Evolutionary conservation across 208 protist genomes (phyloP), one percentile per base, ranked within the genome.

Genomic region (Trypanosomatidae sp.): DNA sequence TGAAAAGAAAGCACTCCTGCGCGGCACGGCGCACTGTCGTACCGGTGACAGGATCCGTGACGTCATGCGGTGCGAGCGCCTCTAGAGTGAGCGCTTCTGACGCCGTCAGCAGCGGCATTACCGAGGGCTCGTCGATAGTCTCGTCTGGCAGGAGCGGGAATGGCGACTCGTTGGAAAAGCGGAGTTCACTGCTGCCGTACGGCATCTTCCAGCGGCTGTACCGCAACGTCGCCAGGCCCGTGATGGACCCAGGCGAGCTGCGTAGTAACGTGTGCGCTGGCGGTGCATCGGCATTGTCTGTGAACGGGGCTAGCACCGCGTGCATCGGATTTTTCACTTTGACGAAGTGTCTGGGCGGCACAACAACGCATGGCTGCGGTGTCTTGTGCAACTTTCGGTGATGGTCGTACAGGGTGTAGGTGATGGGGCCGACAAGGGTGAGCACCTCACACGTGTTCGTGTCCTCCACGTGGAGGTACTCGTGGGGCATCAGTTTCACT

Each of bases 91-190:
- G 71, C 28, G 94, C 95, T 44, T 86, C 88, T 30, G 90, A 83
- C 25, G 81, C 60, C 39, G 74, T 58, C 17, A 98, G 79, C 53
- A 98, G 79, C 46, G 79, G 70, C 65, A 97, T 70, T 56, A 86
- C 86, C 47, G 70, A 58, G 6, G 80, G 62, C 44, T 39, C 66
- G 19, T 69, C 73, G 7, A 73, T 76, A 3, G 84, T 72, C 69
- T 87, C 74, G 33, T 91, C 95, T 17, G 97, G 97, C 65, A 96
- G 94, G 13, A 98, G 86, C 52, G 97, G 91, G 79, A 99, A 98
- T 39, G 95, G 96, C 1, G 85, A 74, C 33, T 66, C 71, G 62
- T 88, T 85, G 10, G 59, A 53, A 30, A 97, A 83, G 43, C 97
- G 91, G 25, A 97, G 83, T 66, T 97, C 95, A 47, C 82, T 71